Percentiles rank a stretch among this genome's conserved stretches.
phyloP scores from a whole-genome alignment of 495 filamentous ascomycete genomes.

The Penicillium salamii region DNA sequence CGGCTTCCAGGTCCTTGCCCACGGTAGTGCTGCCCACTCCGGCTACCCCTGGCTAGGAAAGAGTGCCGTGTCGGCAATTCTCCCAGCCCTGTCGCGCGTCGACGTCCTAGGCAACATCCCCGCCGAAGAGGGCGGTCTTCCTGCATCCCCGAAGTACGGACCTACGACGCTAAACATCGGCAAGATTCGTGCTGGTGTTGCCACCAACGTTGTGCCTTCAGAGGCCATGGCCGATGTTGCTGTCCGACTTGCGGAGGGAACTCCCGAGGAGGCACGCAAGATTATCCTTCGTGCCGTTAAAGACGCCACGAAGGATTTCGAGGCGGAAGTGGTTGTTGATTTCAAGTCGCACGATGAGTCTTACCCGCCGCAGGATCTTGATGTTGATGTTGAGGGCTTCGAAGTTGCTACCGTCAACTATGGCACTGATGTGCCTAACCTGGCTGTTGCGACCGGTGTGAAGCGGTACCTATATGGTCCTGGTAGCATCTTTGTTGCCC shows the following conservation, averaged over 20 bases:
- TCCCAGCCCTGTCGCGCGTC: conserved; percentile 63
- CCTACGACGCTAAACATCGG: conserved; percentile 88
- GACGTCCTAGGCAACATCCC: conserved; percentile 50
- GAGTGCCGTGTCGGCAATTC: conserved; percentile 71
- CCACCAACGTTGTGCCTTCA: conserved; percentile 81
- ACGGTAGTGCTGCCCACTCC: conserved; percentile 79
- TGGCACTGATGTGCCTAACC: conserved; percentile 83
- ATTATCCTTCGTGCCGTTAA: conserved; percentile 54
- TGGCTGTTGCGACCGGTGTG: conserved; percentile 53
- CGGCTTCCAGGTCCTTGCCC: conserved; percentile 57
- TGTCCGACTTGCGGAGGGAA: conserved; percentile 72
- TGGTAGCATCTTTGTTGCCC: conserved; percentile 84
- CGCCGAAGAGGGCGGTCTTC: conserved; percentile 53
- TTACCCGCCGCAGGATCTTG: conserved; percentile 74
- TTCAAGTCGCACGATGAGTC: conserved; percentile 46
- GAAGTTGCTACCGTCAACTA: conserved; percentile 80
- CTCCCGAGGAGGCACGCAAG: conserved; percentile 49
- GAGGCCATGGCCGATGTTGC: conserved; percentile 63
- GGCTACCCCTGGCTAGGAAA: conserved; percentile 86
- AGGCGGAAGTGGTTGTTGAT: conserved; percentile 58
- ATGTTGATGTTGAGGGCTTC: conserved; percentile 81
- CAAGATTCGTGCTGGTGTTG: conserved; percentile 73
- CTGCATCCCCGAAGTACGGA: conserved; percentile 72
- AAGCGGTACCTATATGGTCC: conserved; percentile 87
- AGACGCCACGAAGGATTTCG: conserved; percentile 54